These are phyloP conservation scores for Knoxdaviesia capensis DNA, from an alignment of 2,329 filamentous ascomycete species.

Conservation along the genomic window DNA sequence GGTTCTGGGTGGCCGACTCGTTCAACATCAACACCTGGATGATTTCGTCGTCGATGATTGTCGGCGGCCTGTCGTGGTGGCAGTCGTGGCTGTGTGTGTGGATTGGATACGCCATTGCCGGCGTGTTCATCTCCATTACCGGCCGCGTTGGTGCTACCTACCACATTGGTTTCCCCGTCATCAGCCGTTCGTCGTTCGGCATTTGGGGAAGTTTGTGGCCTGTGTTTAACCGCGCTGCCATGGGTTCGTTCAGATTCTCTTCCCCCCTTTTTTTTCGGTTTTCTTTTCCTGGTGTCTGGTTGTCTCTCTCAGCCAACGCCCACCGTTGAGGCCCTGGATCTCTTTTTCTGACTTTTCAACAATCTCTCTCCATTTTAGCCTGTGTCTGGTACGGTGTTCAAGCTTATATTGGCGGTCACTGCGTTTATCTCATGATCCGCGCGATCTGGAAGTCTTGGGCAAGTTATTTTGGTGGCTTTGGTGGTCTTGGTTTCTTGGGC, in stretches of 20 bases:
- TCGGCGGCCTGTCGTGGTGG: slow-evolving; percentile 70
- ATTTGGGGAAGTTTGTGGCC: slow-evolving; percentile 84
- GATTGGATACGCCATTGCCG: slow-evolving; percentile 65
- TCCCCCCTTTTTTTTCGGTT: background rate
- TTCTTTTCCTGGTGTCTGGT: background rate
- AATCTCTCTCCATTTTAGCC: slow-evolving; percentile 17
- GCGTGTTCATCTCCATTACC: slow-evolving; percentile 53
- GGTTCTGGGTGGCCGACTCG: slow-evolving; percentile 69
- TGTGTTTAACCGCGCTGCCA: slow-evolving; percentile 70
- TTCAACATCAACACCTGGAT: slow-evolving; percentile 93
- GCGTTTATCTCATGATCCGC: slow-evolving; percentile 75
- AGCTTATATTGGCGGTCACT: slow-evolving; percentile 65
- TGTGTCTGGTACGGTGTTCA: slow-evolving; percentile 82
- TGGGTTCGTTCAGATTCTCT: slow-evolving; percentile 23
- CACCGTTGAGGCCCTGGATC: no score
- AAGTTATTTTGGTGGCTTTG: slow-evolving; percentile 7
- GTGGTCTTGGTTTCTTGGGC: no score
- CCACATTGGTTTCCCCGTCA: slow-evolving; percentile 77
- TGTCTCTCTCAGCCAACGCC: background rate
- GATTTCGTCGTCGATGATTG: slow-evolving; percentile 71
- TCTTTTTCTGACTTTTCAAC: background rate
- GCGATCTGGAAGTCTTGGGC: slow-evolving; percentile 59
- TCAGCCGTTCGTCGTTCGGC: slow-evolving; percentile 59
- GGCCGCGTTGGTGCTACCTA: slow-evolving; percentile 73
- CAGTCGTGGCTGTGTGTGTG: slow-evolving; percentile 80